Evolutionary conservation across 2,329 filamentous ascomycete genomes (phyloP), one percentile per base, ranked within the genome.

Genomic region (Neonectria neomacrospora): DNA sequence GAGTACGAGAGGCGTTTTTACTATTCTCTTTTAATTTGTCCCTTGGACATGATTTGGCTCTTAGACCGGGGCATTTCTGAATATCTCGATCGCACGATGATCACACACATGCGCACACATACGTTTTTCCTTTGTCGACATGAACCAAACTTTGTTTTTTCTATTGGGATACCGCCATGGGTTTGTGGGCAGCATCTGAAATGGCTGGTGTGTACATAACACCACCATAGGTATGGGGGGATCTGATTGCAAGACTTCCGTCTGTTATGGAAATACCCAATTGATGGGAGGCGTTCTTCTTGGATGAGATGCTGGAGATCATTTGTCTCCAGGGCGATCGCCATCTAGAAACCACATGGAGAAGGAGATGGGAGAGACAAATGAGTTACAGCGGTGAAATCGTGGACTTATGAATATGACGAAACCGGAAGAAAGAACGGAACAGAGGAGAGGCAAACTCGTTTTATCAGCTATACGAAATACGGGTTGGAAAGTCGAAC

Each of bases 41-140:
- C 56, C 48, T 52, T 41, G 8, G 37, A 20, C n/a, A 41, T 20
- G 42, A 51, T 58, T 45, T 60, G 37, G 53, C 60, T 58, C 42
- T 42, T 45, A 54, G 41, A 57, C 26, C 23, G 66, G 66, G 65
- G 56, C 62, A 61, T 65, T 71, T 55, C 51, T 70, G 63, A 66
- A 72, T 65, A 68, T 61, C 61, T 65, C 39, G 67, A 65, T 71
- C 66, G 70, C 63, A 69, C 32, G 53, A 67, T 67, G 63, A 65
- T 65, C 64, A 53, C 53, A 50, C 37, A 66, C 59, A 61, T 52
- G 63, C 56, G 60, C 64, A 61, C 64, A 53, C 66, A 64, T 50
- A 37, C 41, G 56, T 12, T 51, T 72, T 73, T 69, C 66, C 54
- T 73, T 71, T 73, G 71, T 73, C 55, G 54, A 66, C 64, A 72